Percentiles rank a stretch among this genome's conserved stretches.
phyloP scores from a whole-genome alignment of 352 stramenopile species.

The Globisporangium parvum region DNA sequence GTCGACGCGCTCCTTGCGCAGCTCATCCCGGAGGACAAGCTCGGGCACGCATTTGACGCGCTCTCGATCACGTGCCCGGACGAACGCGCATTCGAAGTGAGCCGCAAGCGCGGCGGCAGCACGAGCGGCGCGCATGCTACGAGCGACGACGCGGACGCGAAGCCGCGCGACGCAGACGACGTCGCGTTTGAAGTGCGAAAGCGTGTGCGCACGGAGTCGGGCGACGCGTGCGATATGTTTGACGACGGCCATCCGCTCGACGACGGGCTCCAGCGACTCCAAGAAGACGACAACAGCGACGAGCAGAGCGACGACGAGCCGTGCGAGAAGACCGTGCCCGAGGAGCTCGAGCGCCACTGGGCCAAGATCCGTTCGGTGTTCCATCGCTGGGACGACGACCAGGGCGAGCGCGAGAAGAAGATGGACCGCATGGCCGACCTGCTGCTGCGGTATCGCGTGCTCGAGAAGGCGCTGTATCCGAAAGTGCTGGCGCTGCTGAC shows the following conservation, averaged over 20 bases:
- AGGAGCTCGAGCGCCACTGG: constrained; percentile 69
- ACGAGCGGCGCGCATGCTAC: background rate
- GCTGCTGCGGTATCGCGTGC: constrained; percentile 59
- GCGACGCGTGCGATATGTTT: constrained; percentile 17
- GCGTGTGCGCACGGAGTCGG: constrained; percentile 23
- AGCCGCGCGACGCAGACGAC: constrained; percentile 1
- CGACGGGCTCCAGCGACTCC: constrained; percentile 16
- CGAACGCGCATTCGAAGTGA: constrained; percentile 21
- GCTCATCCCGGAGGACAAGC: constrained; percentile 53
- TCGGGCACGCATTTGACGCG: constrained; percentile 43
- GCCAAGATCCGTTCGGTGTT: constrained; percentile 69
- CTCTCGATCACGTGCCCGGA: constrained; percentile 28
- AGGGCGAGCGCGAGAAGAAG: constrained; percentile 64
- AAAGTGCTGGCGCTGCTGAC: constrained; percentile 66
- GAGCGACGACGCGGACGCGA: constrained; percentile 9
- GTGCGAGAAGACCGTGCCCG: constrained; percentile 57
- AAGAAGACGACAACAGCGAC: constrained; percentile 50
- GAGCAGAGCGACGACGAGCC: constrained; percentile 48
- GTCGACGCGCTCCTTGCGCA: constrained; percentile 55
- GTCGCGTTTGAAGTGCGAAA: constrained; percentile 6
- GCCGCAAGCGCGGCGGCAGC: constrained; percentile 14
- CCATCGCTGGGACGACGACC: constrained; percentile 68
- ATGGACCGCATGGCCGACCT: constrained; percentile 78
- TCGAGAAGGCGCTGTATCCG: constrained; percentile 68
- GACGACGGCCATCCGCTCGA: background rate